These are phyloP conservation scores for Ustilago sp. DNA, from an alignment of 1,284 basidiomycete genomes.

Conservation along the genomic window DNA sequence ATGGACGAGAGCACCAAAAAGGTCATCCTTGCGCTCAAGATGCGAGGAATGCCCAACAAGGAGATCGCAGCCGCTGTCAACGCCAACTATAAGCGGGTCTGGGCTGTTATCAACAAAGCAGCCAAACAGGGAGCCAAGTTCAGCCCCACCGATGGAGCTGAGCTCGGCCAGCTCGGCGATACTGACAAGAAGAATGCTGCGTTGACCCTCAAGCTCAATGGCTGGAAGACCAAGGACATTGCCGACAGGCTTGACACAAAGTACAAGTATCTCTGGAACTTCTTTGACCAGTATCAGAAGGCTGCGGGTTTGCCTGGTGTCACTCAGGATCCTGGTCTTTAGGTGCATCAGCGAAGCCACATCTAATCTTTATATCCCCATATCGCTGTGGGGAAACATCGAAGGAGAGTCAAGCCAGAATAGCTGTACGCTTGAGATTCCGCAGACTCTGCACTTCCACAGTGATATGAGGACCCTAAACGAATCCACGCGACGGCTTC, in stretches of 20 bases:
- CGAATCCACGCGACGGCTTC: too few relatives aligned
- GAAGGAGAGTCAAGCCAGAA: too few relatives aligned
- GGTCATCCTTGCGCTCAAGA: slow-evolving; percentile 20
- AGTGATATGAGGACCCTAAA: too few relatives aligned
- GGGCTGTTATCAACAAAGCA: slow-evolving; percentile 9
- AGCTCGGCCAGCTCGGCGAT: slow-evolving; percentile 5
- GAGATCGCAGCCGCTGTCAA: slow-evolving; percentile 15
- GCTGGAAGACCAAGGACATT: slow-evolving; percentile 23
- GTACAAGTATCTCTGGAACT: slow-evolving; percentile 25
- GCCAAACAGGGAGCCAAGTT: slow-evolving; percentile 9
- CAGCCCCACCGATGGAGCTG: neutral
- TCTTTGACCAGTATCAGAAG: slow-evolving; percentile 24
- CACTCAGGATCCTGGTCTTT: slow-evolving; percentile 15
- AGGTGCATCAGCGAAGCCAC: neutral
- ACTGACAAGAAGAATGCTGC: slow-evolving; percentile 23
- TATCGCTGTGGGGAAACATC: too few relatives aligned
- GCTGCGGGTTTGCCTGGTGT: slow-evolving; percentile 6
- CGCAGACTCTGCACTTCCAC: too few relatives aligned
- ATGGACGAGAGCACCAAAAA: slow-evolving; percentile 1
- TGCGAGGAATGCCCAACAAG: slow-evolving; percentile 15
- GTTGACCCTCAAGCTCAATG: slow-evolving; percentile 17
- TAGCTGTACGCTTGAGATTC: too few relatives aligned
- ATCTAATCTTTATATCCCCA: neutral
- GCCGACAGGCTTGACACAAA: slow-evolving; percentile 24
- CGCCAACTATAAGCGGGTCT: slow-evolving; percentile 23